Evolutionary conservation across 257 asterid species (phyloP).

Genomic region (Agastache rugosa): DNA sequence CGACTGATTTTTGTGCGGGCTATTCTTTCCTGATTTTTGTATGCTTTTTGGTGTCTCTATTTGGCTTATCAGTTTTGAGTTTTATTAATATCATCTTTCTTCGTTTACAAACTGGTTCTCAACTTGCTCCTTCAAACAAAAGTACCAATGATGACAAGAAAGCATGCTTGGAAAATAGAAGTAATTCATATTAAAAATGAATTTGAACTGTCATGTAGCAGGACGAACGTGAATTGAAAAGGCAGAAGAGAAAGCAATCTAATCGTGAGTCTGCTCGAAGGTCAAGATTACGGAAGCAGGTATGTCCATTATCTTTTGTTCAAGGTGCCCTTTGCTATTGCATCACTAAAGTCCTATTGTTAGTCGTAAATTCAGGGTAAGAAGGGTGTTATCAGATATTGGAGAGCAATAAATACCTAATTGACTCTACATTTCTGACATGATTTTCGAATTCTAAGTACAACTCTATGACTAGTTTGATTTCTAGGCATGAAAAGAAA

Average conservation of each 20-base stretch:
- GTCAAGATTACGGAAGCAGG: conserved; percentile 97
- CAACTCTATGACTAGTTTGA: background rate
- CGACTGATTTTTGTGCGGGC: conserved; percentile 1
- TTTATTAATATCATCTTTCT: background rate
- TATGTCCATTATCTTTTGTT: conserved; percentile 33
- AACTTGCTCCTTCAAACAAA: background rate
- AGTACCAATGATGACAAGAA: background rate
- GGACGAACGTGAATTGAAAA: conserved; percentile 95
- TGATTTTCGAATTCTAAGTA: conserved; percentile 1
- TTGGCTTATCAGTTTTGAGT: background rate
- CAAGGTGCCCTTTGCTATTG: conserved; percentile 16
- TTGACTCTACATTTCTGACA: conserved; percentile 3
- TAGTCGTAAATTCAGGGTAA: background rate
- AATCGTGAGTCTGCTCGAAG: conserved; percentile 99
- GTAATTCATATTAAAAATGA: background rate
- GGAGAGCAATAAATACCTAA: background rate
- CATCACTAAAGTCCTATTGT: background rate
- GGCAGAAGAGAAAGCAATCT: conserved; percentile 95
- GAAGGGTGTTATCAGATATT: background rate
- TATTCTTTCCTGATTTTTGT: background rate
- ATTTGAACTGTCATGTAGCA: conserved; percentile 38
- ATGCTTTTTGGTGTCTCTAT: background rate
- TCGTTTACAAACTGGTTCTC: background rate
- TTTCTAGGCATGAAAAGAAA: background rate
- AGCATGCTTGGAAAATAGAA: background rate